These are phyloP conservation scores for Leccinum olivaceopallidum DNA, from an alignment of 768 basidiomycete genomes.

Conservation along the genomic window DNA sequence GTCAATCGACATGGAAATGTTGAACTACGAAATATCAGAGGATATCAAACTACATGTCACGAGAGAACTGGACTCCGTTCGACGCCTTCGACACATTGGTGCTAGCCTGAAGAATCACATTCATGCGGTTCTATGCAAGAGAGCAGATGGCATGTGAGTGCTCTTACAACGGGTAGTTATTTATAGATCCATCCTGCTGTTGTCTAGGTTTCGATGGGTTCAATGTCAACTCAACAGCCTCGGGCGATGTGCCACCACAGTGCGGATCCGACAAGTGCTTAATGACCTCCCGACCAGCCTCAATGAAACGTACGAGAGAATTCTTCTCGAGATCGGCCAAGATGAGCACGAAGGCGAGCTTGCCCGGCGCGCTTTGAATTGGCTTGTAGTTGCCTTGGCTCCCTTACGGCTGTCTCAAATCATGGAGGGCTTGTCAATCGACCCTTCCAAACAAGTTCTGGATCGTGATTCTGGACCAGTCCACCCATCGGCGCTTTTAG, in stretches of 20 bases:
- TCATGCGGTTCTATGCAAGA: not conserved
- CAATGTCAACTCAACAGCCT: conserved; percentile 15
- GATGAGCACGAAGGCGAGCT: not conserved
- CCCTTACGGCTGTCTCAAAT: conserved; percentile 10
- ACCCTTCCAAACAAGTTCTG: not conserved
- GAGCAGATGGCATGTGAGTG: conserved; percentile 14
- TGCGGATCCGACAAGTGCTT: conserved; percentile 1
- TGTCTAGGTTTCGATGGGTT: conserved; percentile 17
- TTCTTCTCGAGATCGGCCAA: not conserved
- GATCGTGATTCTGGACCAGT: not conserved
- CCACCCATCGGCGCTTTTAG: not conserved
- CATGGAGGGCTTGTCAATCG: conserved; percentile 9
- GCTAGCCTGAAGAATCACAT: conserved; percentile 8
- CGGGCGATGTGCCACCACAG: not conserved
- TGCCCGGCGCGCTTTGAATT: conserved; percentile 1
- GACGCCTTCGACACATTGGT: conserved; percentile 1
- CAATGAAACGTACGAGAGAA: conserved; percentile 8
- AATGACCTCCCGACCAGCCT: conserved; percentile 7
- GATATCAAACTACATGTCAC: conserved; percentile 10
- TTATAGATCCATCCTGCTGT: not conserved
- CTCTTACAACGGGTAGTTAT: not conserved
- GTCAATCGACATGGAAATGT: not conserved
- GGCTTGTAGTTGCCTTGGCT: conserved; percentile 12
- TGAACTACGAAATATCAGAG: not conserved
- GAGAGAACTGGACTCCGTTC: conserved; percentile 7